Evolutionary conservation across 441 rosid genomes (phyloP).

Genomic region (Populus hybrid): DNA sequence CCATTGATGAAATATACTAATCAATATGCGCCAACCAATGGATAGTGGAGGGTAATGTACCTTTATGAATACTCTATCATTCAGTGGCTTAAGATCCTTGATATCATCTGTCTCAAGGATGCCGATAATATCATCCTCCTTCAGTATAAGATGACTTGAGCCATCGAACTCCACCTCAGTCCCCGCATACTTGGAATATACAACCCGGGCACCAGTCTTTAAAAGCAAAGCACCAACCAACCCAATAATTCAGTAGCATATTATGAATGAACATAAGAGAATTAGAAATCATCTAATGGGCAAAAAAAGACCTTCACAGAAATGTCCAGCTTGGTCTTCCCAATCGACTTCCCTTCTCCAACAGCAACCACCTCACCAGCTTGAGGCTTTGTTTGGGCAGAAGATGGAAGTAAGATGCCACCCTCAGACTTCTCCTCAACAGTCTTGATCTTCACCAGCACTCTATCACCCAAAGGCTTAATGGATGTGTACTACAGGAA

Average conservation of each 20-base stretch:
- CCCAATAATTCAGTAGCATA: not conserved
- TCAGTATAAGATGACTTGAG: conserved; percentile 69
- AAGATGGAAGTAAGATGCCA: conserved; percentile 77
- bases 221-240: conserved; percentile 12
- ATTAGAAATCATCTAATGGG: not conserved
- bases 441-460: conserved; percentile 79
- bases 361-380: conserved; percentile 91
- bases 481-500: conserved; percentile 66
- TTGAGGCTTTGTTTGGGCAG: conserved; percentile 85
- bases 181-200: conserved; percentile 88
- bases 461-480: conserved; percentile 83
- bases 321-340: conserved; percentile 53
- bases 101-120: conserved; percentile 83
- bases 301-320: conserved; percentile 49
- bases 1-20: not conserved
- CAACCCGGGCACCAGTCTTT: conserved; percentile 73
- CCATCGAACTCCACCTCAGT: conserved; percentile 85
- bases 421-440: conserved; percentile 83
- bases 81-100: conserved; percentile 90
- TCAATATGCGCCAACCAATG: not conserved
- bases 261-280: not conserved
- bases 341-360: conserved; percentile 78
- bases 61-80: conserved; percentile 82
- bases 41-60: conserved; percentile 19
- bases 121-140: conserved; percentile 92